Evolutionary conservation across 2,329 filamentous ascomycete genomes (phyloP), one percentile per base, ranked within the genome.

Genomic region (Curvularia hawaiiensis): DNA sequence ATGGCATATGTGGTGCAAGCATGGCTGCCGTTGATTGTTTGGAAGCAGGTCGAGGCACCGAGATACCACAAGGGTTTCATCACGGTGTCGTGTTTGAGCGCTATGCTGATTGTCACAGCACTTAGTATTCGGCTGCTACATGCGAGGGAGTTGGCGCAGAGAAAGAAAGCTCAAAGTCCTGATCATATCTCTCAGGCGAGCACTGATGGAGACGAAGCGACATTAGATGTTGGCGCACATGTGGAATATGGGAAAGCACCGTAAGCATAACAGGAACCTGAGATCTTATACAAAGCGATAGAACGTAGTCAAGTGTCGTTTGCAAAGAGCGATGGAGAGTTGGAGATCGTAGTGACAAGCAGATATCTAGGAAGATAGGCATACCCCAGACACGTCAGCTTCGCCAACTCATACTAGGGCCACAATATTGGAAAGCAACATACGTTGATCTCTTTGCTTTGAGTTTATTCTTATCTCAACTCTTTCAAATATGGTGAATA

Each of bases 1-100:
- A 83, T 90, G 77, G 87, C 87, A 0, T 89, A 90, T 58, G 86
- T 89, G 1, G 74, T 91, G 43, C 87, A 90, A 67, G 85, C 87
- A 0, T 90, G 88, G 88, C 70, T 91, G 41, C 88, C 88, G 7
- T 79, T 88, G 31, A 69, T 89, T 9, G 81, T 89, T 10, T 90
- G 87, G 87, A 83, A 86, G 74, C 84, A 87, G 67, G 79, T 86
- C 0, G 85, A 89, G 55, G 84, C 82, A 0, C 87, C 87, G 0
- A 62, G 76, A 43, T 90, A 89, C 54, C 77, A 75, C 0, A 88
- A 88, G 64, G 87, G 87, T 0, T 88, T 83, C 50, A 79, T 85
- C 10, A 87, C 85, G 0, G 57, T 68, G 0, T 58, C 61, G 9
- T 67, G 50, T 24, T 51, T 71, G 45, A 69, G 65, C 44, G 56